These are phyloP conservation scores for Suillus clintonianus DNA, from an alignment of 768 basidiomycete genomes.

Conservation along the genomic window DNA sequence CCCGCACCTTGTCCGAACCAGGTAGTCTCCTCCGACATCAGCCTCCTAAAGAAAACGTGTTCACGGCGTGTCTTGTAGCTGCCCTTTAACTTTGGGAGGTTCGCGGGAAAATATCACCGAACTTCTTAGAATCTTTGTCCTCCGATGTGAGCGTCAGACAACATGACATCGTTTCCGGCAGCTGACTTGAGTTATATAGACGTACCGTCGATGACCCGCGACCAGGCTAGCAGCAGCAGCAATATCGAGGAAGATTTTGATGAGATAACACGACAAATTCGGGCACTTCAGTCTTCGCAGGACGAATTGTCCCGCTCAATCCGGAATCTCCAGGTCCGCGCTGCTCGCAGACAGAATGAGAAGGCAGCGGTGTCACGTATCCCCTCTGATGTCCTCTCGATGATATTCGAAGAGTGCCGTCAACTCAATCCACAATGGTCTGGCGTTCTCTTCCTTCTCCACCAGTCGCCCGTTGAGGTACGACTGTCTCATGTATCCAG, in stretches of 20 bases:
- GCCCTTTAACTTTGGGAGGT: conserved; percentile 28
- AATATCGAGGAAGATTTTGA: conserved; percentile 24
- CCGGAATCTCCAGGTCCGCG: conserved; percentile 28
- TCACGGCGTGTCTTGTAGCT: conserved; percentile 22
- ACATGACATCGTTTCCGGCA: background rate
- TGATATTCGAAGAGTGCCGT: conserved; percentile 33
- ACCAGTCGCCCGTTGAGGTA: conserved; percentile 33
- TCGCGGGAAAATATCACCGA: conserved; percentile 20
- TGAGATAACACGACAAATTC: conserved; percentile 26
- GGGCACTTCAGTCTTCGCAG: conserved; percentile 28
- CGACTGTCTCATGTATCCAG: conserved; percentile 35
- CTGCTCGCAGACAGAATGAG: conserved; percentile 32
- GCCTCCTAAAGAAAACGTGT: conserved; percentile 30
- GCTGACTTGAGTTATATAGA: conserved; percentile 6
- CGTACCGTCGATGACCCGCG: conserved; percentile 22
- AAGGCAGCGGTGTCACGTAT: conserved; percentile 29
- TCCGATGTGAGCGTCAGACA: conserved; percentile 20
- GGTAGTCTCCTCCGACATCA: conserved; percentile 18
- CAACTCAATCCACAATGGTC: conserved; percentile 33
- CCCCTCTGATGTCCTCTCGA: conserved; percentile 31
- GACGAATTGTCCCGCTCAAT: conserved; percentile 27
- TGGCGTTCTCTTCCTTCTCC: conserved; percentile 33
- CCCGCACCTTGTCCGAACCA: conserved; percentile 19
- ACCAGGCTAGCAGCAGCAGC: conserved; percentile 19
- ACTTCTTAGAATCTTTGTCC: conserved; percentile 11